Percentiles rank a stretch among this genome's conserved stretches.
Evolutionary conservation across 1,284 basidiomycete genomes (phyloP).

Genomic region (Lignosus rhinocerotis): DNA sequence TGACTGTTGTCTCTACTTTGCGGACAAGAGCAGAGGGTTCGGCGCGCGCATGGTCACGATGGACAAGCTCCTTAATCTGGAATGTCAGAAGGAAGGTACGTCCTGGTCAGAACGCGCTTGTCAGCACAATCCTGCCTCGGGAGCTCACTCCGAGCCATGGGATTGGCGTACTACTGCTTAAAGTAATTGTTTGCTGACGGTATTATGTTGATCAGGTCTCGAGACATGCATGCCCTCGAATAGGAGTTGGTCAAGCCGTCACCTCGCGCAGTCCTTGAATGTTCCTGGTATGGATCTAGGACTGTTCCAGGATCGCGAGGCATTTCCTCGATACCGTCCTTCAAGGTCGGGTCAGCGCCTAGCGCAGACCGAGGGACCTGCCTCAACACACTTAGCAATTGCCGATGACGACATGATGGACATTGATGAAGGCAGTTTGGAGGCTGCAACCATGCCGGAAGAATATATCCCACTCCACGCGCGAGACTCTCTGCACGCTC

Average conservation of each 20-base stretch:
- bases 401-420: constrained; percentile 55
- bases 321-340: constrained; percentile 26
- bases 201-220: constrained; percentile 16
- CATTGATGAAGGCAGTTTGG: constrained; percentile 48
- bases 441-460: constrained; percentile 28
- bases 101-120: constrained; percentile 6
- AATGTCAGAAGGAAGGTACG: constrained; percentile 53
- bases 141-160: background rate
- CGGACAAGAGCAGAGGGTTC: constrained; percentile 21
- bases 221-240: constrained; percentile 27
- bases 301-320: constrained; percentile 28
- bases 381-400: constrained; percentile 21
- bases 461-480: constrained; percentile 49
- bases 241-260: constrained; percentile 34
- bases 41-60: constrained; percentile 53
- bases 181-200: background rate
- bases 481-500: constrained; percentile 64
- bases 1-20: constrained; percentile 70
- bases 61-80: constrained; percentile 64
- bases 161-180: background rate
- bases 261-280: constrained; percentile 27
- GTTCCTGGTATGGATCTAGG: constrained; percentile 16
- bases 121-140: background rate
- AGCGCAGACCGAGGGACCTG: constrained; percentile 24
- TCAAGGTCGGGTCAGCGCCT: constrained; percentile 20